A percentile compares a stretch with the other conserved stretches of the same genome.
Evolutionary conservation across 495 filamentous ascomycete genomes (phyloP).

Genomic region (Aspergillus taichungensis): DNA sequence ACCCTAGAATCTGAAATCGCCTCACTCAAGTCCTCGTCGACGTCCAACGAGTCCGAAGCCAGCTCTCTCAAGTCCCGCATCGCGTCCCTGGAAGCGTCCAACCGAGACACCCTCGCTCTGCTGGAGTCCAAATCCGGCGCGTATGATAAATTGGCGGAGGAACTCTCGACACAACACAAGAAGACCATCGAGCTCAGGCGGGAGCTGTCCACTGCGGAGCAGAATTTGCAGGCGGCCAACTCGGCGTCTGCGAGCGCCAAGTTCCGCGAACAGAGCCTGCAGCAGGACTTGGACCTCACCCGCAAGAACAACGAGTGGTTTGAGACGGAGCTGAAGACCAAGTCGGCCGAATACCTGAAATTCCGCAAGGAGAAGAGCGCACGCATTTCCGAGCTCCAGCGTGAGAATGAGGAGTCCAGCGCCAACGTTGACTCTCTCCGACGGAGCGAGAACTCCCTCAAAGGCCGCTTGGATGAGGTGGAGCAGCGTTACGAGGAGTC

Average conservation of each 20-base stretch:
- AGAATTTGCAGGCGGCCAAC: constrained; percentile 70
- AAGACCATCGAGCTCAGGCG: constrained; percentile 76
- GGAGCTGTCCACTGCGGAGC: constrained; percentile 69
- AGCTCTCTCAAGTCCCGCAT: constrained; percentile 71
- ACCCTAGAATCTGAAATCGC: constrained; percentile 75
- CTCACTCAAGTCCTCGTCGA: constrained; percentile 64
- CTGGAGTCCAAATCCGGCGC: constrained; percentile 82
- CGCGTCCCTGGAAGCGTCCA: constrained; percentile 76
- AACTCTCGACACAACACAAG: constrained; percentile 78
- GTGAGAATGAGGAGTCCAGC: constrained; percentile 74
- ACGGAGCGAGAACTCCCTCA: constrained; percentile 68
- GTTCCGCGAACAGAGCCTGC: constrained; percentile 77
- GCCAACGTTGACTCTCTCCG: constrained; percentile 66
- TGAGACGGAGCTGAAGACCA: constrained; percentile 81
- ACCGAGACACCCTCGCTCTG: constrained; percentile 77
- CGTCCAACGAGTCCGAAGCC: constrained; percentile 66
- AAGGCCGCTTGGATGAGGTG: constrained; percentile 71
- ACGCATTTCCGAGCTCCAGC: constrained; percentile 77
- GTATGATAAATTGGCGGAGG: constrained; percentile 77
- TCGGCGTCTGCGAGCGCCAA: constrained; percentile 66
- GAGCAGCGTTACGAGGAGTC: constrained; percentile 81
- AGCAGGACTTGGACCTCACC: constrained; percentile 80
- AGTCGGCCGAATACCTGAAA: constrained; percentile 73
- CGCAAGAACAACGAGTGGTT: constrained; percentile 89
- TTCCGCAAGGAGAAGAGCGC: constrained; percentile 92